A percentile compares a stretch with the other conserved stretches of the same genome.
Evolutionary conservation across 2,329 filamentous ascomycete species (phyloP).

Genomic region (Hymenoscyphus linearis): DNA sequence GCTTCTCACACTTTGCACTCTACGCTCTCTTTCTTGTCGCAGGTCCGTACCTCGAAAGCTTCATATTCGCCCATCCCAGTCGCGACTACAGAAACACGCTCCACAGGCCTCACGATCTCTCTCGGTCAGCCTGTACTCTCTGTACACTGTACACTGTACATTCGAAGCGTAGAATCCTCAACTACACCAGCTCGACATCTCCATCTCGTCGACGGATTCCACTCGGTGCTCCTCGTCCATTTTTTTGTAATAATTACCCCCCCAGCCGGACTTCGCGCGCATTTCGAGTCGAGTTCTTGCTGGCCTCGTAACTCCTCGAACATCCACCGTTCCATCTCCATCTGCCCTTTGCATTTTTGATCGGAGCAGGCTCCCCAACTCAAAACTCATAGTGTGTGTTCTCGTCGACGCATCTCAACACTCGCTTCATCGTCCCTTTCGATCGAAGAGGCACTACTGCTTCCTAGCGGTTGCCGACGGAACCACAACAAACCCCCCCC

Average conservation of each 20-base stretch:
- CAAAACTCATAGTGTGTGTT: constrained; percentile 14
- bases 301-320: constrained; percentile 34
- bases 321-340: constrained; percentile 33
- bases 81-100: constrained; percentile 5
- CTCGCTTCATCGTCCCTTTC: constrained; percentile 29
- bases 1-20: constrained; percentile 27
- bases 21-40: constrained; percentile 33
- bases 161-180: background rate
- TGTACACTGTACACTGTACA: background rate
- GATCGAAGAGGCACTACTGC: constrained; percentile 22
- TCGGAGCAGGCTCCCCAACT: constrained; percentile 31
- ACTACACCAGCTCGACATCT: background rate
- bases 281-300: constrained; percentile 31
- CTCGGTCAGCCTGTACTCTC: background rate
- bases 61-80: constrained; percentile 22
- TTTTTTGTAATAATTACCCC: constrained; percentile 22
- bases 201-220: background rate
- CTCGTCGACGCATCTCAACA: constrained; percentile 21
- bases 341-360: constrained; percentile 26
- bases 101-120: background rate
- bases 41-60: constrained; percentile 31
- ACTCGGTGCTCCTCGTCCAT: constrained; percentile 9
- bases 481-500: constrained; percentile 14
- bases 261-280: constrained; percentile 19
- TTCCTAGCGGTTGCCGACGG: constrained; percentile 28